phyloP scores from a whole-genome alignment of 768 basidiomycete species.

The Coprinellus micaceus region DNA sequence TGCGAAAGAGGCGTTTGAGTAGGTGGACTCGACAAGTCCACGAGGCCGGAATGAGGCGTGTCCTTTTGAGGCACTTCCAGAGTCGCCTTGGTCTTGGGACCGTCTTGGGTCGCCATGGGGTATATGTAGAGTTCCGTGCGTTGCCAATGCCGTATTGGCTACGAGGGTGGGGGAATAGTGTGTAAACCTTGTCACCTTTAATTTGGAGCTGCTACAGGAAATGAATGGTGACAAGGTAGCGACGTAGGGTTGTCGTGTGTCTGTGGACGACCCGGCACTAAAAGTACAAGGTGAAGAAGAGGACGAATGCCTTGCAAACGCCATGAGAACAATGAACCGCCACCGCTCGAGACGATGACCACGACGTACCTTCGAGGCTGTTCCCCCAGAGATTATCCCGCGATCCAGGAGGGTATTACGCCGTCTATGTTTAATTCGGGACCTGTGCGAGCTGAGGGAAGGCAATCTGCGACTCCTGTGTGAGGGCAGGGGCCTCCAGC shows the following conservation, averaged over 20 bases:
- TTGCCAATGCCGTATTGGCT: background rate
- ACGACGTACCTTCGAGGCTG: background rate
- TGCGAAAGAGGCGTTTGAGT: slow-evolving; percentile 5
- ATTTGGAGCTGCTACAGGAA: too few relatives aligned
- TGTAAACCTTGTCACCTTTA: background rate
- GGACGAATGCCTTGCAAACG: background rate
- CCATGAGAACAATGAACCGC: background rate
- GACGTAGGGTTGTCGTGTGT: background rate
- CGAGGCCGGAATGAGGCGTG: slow-evolving; percentile 12
- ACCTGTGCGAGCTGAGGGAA: background rate
- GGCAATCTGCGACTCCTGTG: too few relatives aligned
- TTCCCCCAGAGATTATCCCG: slow-evolving; percentile 1
- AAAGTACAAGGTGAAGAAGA: background rate
- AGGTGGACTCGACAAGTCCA: background rate
- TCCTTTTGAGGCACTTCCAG: background rate
- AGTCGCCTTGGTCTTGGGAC: background rate
- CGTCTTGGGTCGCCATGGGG: background rate
- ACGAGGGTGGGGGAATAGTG: background rate
- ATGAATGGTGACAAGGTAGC: too few relatives aligned
- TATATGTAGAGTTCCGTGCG: background rate
- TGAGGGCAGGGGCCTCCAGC: too few relatives aligned
- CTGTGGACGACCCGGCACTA: background rate
- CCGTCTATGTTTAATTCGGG: background rate
- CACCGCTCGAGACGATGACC: background rate
- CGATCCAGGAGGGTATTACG: background rate